Conservation (phyloP, 1,139 yeast genomes). For the Torulaspora globosa region DNA sequence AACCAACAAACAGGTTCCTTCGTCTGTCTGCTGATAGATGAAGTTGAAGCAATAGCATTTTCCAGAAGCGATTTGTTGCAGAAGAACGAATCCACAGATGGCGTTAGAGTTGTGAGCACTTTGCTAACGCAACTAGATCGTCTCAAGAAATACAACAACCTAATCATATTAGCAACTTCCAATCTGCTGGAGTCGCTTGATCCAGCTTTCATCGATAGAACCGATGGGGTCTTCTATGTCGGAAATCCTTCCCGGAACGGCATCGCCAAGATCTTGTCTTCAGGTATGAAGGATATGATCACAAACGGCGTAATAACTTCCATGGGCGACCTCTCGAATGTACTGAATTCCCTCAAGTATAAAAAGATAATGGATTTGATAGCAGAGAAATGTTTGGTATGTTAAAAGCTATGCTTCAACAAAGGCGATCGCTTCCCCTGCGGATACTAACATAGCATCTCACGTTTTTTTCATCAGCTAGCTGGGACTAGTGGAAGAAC, state of each 20-base stretch:
- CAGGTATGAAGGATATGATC: constrained; percentile 26
- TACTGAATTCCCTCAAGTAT: constrained; percentile 11
- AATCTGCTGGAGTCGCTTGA: constrained; percentile 37
- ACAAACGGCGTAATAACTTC: constrained; percentile 16
- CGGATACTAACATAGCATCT: constrained; percentile 20
- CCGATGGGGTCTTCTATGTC: constrained; percentile 36
- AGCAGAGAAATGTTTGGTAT: constrained; percentile 29
- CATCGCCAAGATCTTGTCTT: constrained; percentile 28
- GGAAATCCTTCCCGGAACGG: constrained; percentile 33
- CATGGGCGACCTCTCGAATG: constrained; percentile 1
- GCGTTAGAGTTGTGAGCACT: constrained; percentile 42
- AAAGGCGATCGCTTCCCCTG: background rate
- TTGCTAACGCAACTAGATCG: constrained; percentile 40
- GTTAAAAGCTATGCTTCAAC: constrained; percentile 13
- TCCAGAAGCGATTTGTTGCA: constrained; percentile 36
- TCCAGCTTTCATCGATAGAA: constrained; percentile 41
- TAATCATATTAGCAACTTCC: constrained; percentile 39
- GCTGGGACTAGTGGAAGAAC: constrained; percentile 32
- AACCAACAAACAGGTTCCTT: constrained; percentile 20
- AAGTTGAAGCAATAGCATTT: constrained; percentile 42
- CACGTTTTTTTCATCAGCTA: constrained; percentile 8
- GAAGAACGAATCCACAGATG: constrained; percentile 41
- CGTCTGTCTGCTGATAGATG: constrained; percentile 40
- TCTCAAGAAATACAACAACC: constrained; percentile 35
- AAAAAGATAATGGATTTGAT: constrained; percentile 17